Evolutionary conservation across 768 basidiomycete genomes (phyloP), one percentile per base, ranked within the genome.

Genomic region (Suillus lakei): DNA sequence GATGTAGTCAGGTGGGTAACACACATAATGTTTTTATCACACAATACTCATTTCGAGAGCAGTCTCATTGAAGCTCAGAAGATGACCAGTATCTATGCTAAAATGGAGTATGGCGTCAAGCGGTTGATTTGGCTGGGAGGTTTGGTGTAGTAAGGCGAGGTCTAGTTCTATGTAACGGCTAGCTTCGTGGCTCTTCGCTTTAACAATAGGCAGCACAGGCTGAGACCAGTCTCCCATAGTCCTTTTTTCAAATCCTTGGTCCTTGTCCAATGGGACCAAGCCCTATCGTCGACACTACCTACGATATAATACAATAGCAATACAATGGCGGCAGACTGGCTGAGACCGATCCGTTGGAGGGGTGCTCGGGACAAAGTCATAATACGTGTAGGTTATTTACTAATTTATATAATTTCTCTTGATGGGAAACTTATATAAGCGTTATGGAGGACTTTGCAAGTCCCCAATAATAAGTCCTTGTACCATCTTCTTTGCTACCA

Each of bases 61-160:
- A 96, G 94, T 70, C 74, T 96, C 69, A 84, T 85, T 8, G 94
- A 98, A 69, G 96, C 96, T 2, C 89, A 91, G 74, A 84, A 87
- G 62, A 89, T 90, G 82, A 98, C 94, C 3, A 92, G 89, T 66
- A 82, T 96, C 69, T 92, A 93, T 75, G 87, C 95, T 16, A 95
- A 95, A 79, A 91, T 97, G 88, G 96, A 98, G 73, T 95, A 97
- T 75, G 93, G 93, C 0, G 83, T 98, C 60, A 98, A 96, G 83
- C 83, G 95, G 68, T 79, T 97, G 73, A 77, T 97, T 65, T 97
- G 95, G 95, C 77, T 97, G 56, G 92, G 93, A 58, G 85, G 90
- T 68, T 93, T 70, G 76, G 67, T 32, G 32, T 55, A 32, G 39
- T 38, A 48, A 61, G 15, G 36, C 34, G 13, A 56, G 36, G 38